Base-by-base conservation (phyloP, 192 early-diverging fungal species). In the Backusella tuberculispora region DNA sequence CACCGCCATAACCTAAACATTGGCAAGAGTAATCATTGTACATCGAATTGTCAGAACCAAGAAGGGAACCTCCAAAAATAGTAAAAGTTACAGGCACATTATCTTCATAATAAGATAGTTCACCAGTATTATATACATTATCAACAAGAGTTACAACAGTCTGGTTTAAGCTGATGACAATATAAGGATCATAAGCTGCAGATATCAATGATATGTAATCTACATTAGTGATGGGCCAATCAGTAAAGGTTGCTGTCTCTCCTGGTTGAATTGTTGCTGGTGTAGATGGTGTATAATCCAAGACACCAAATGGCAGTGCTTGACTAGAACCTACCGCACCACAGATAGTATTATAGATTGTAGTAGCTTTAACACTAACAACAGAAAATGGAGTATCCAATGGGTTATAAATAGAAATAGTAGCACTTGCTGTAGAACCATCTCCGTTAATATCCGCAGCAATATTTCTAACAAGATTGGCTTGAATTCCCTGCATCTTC, bases 401-500 rank as follows among this genome's bases (percentile, higher is more conserved):
- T 21, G 53, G 53, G 12, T 56, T 56, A 26, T 56, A 56, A 12
- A 56, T 56, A 24, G 53, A 24, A 3, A 56, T 24, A 9, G 19
- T 10, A 10, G 1, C 50, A 26, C 0, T 56, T 10, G 50, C 50
- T 2, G 29, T 34, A 34, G 1, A 1, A 34, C 29, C 29, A 34
- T 34, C 29, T 34, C 29, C 29, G 29, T 2, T 2, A 34, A 34
- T 0, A 34, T 34, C 29, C 29, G 29, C 29, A 34, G 2, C 29
- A 63, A 63, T 43, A 13, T 26, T 15, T 6, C 24, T 48, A 63
- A 89, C 82, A 15, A 83, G 64, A 63, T 79, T 77, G 6, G 79
- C 77, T 17, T 81, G 66, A 19, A 89, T 78, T 77, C 88, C 88
- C 12, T 74, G 77, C 38, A 89, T 83, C 5, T 53, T 41, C 0